A percentile compares a stretch with the other conserved stretches of the same genome.
Evolutionary conservation across 2,329 filamentous ascomycete genomes (phyloP).

Genomic region (Aspergillus sojae): DNA sequence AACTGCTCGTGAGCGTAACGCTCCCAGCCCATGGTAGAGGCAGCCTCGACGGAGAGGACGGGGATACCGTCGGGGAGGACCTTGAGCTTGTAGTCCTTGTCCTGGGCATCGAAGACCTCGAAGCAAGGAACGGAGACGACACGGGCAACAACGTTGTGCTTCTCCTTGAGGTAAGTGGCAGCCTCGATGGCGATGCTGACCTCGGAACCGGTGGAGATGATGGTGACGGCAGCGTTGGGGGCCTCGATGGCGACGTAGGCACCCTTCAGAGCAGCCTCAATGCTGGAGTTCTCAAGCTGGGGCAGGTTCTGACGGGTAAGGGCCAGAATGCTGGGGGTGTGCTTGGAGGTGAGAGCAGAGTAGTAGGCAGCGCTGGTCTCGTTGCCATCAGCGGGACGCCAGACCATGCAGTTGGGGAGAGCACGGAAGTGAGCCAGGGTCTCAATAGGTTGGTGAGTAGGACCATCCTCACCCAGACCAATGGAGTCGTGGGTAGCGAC

Average conservation of each 20-base stretch:
- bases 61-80: constrained; percentile 94
- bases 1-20: constrained; percentile 99
- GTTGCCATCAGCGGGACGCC: constrained; percentile 97
- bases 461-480: constrained; percentile 96
- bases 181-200: constrained; percentile 92
- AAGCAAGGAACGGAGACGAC: constrained; percentile 96
- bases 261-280: constrained; percentile 90
- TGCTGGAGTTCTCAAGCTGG: constrained; percentile 90
- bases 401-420: constrained; percentile 98
- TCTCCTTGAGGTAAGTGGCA: constrained; percentile 85
- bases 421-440: constrained; percentile 98
- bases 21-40: constrained; percentile 98
- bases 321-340: constrained; percentile 89
- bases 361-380: constrained; percentile 99
- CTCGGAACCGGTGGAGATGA: constrained; percentile 95
- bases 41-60: constrained; percentile 90
- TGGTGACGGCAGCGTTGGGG: constrained; percentile 80
- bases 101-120: constrained; percentile 92
- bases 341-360: constrained; percentile 83
- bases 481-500: constrained; percentile 98
- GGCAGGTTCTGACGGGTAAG: constrained; percentile 98
- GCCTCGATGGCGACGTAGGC: constrained; percentile 88
- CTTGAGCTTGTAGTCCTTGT: constrained; percentile 91
- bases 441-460: constrained; percentile 99
- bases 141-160: constrained; percentile 83